Evolutionary conservation across 192 early-diverging fungal species (phyloP).

Genomic region (Entrophospora sp.): DNA sequence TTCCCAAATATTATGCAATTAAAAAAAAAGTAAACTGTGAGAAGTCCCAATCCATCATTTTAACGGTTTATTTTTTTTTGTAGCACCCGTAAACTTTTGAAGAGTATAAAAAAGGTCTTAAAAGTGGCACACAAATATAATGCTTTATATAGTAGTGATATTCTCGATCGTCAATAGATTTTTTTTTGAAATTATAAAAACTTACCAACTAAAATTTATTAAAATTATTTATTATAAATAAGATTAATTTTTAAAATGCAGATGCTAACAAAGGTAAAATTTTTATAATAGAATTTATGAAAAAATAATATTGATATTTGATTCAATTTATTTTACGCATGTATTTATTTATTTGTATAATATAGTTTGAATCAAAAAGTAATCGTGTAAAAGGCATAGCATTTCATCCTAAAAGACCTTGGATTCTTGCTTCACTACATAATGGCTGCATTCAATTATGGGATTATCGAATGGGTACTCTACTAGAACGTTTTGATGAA

Average conservation of each 20-base stretch:
- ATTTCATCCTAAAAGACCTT: conserved; percentile 96
- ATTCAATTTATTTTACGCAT: not conserved
- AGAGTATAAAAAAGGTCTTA: no score
- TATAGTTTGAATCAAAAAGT: conserved; percentile 97
- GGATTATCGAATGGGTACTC: conserved; percentile 99
- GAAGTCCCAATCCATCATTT: no score
- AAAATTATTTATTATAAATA: no score
- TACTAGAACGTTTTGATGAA: conserved; percentile 97
- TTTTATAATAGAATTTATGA: not conserved
- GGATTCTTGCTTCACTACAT: conserved; percentile 95
- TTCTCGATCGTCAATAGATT: no score
- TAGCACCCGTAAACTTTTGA: no score
- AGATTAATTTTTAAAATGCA: conserved; percentile 50
- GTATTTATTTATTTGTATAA: not conserved
- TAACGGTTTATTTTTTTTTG: no score
- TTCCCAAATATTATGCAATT: no score
- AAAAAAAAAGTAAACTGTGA: no score
- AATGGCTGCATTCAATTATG: conserved; percentile 97
- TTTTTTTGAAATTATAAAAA: no score
- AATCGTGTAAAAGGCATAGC: conserved; percentile 94
- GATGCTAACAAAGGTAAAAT: conserved; percentile 68
- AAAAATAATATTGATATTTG: not conserved
- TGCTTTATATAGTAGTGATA: no score
- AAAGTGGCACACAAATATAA: no score
- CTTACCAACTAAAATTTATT: no score